Conservation (phyloP, 306 rosid genomes). For the Sphenostylis stenocarpa region DNA sequence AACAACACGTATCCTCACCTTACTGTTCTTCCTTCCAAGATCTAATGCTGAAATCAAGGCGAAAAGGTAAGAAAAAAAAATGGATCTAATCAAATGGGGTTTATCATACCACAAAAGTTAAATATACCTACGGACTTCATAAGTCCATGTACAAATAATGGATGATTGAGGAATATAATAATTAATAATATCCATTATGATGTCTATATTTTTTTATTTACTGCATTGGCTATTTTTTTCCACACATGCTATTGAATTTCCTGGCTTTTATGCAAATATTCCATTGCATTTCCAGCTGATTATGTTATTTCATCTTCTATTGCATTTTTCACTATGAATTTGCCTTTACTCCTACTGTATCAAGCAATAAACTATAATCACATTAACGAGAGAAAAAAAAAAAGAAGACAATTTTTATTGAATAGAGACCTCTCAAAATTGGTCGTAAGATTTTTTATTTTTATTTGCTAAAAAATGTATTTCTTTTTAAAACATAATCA, state of each 20-base stretch:
- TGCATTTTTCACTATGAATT: not conserved
- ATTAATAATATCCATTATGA: not conserved
- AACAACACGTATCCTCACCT: too few relatives aligned
- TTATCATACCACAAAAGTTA: not conserved
- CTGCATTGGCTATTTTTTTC: not conserved
- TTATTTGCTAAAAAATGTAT: not conserved
- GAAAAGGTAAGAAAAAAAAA: not conserved
- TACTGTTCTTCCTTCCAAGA: not conserved
- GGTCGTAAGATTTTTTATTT: not conserved
- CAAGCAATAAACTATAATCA: not conserved
- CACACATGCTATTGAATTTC: conserved; percentile 10
- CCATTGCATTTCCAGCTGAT: conserved; percentile 30
- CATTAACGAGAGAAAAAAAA: not conserved
- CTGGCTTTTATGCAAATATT: conserved; percentile 16
- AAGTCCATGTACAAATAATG: not conserved
- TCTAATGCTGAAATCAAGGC: conserved; percentile 24
- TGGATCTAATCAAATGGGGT: not conserved
- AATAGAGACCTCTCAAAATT: not conserved
- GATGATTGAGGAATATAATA: not conserved
- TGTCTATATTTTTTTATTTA: not conserved
- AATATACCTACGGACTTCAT: not conserved
- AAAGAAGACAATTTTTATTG: not conserved
- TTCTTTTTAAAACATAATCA: not conserved
- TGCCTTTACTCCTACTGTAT: not conserved
- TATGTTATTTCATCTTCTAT: conserved; percentile 32